These are phyloP conservation scores for Pyricularia sp. DNA, from an alignment of 2,329 filamentous ascomycete genomes.

Conservation along the genomic window DNA sequence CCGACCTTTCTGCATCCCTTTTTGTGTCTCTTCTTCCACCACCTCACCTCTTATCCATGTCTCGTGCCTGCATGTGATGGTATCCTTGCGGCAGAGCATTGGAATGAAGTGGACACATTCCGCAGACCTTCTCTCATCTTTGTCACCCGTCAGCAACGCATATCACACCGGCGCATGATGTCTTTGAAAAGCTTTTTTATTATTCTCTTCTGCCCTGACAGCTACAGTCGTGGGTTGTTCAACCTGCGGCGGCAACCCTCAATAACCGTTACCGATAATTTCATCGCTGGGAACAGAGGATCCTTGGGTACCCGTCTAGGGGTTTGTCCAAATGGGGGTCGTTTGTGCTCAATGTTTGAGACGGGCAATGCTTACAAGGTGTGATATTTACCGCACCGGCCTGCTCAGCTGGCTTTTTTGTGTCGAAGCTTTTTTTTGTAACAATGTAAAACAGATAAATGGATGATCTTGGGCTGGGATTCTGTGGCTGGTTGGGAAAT, in stretches of 20 bases:
- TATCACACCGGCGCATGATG: background rate
- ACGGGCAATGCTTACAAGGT: background rate
- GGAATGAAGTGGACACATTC: background rate
- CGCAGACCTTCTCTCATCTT: background rate
- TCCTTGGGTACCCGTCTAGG: background rate
- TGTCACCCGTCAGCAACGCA: background rate
- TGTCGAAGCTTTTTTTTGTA: background rate
- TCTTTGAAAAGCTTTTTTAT: background rate
- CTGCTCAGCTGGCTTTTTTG: background rate
- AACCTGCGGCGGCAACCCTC: background rate
- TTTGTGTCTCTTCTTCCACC: background rate
- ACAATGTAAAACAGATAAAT: conserved; percentile 3
- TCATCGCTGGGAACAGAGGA: background rate
- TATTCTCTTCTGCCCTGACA: background rate
- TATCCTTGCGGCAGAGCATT: background rate
- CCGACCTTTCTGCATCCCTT: background rate
- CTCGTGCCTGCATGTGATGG: background rate
- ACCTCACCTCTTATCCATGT: background rate
- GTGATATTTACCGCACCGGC: background rate
- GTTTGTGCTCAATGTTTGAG: background rate
- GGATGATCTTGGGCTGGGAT: conserved; percentile 1
- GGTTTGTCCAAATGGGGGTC: background rate
- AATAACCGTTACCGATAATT: background rate
- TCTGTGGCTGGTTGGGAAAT: background rate
- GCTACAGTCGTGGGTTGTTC: background rate